Evolutionary conservation across 202 grass and related monocot genomes (phyloP), one percentile per base, ranked within the genome.

Genomic region (Thinopyrum obtusiflorum): DNA sequence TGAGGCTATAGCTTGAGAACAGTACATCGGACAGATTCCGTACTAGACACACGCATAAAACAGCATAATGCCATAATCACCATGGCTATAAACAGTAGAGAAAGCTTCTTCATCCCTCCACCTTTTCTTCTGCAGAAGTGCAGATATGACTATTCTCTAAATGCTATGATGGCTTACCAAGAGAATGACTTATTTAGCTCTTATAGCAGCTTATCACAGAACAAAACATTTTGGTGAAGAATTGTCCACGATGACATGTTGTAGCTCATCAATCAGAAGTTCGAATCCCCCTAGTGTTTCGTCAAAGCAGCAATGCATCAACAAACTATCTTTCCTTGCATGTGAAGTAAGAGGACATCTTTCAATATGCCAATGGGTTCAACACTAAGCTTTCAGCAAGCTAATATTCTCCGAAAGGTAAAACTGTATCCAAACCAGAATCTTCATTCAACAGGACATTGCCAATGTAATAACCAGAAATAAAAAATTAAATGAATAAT

Each of bases 221-320:
- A 47, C 42, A 74, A 70, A 76, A 78, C 12, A 49, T 53, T 2
- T 17, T 71, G 63, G 51, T 78, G 14, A 29, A 63, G 23, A 31
- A n/a, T 78, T 49, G 25, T 49, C 20, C 61, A 82, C 13, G 26
- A 82, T 78, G 64, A 78, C 71, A 64, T 78, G 65, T 72, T 78
- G 53, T 72, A 69, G 13, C 36, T 27, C 73, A 87, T 61, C 61
- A 9, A 69, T 61, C 61, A 82, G 82, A 87, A 80, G 62, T 76
- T 27, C 7, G 64, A 78, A 28, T 14, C 21, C 61, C 60, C 1
- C 39, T 61, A 78, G n/a, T 78, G 37, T 12, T 74, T 63, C 68
- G 49, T 46, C 76, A 75, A 47, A 84, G 24, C 51, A 76, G 25
- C n/a, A 13, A 73, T 49, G 46, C 71, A 29, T 26, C 21, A 73